Conservation (phyloP, 2,329 filamentous ascomycete species). For the Fusarium scirpi region DNA sequence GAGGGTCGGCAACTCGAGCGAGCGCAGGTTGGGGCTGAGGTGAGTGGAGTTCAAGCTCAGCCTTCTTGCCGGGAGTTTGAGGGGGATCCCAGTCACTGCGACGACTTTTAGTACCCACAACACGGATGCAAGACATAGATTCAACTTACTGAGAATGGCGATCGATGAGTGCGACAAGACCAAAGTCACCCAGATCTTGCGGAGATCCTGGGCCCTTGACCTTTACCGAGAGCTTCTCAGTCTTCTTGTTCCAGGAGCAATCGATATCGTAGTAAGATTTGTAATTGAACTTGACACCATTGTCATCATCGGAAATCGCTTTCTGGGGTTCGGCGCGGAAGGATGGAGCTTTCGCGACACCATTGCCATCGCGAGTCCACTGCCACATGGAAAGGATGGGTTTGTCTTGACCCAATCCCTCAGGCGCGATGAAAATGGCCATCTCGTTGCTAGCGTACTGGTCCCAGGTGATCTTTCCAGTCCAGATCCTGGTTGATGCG, state of each 20-base stretch:
- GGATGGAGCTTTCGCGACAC: slow-evolving; percentile 2
- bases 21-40: slow-evolving; percentile 28
- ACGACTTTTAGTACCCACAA: background rate
- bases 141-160: slow-evolving; percentile 24
- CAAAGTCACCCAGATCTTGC: slow-evolving; percentile 12
- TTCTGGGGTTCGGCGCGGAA: slow-evolving; percentile 17
- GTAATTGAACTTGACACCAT: slow-evolving; percentile 19
- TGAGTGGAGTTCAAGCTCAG: slow-evolving; percentile 25
- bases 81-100: slow-evolving; percentile 23
- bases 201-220: background rate
- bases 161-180: slow-evolving; percentile 19
- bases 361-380: slow-evolving; percentile 3
- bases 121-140: fast-evolving
- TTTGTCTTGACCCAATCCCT: slow-evolving; percentile 32
- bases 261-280: slow-evolving; percentile 25
- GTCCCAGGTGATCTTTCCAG: slow-evolving; percentile 31
- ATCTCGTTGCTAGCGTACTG: slow-evolving; percentile 18
- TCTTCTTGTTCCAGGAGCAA: slow-evolving; percentile 29
- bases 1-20: slow-evolving; percentile 4
- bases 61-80: background rate
- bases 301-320: background rate
- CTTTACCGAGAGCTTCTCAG: slow-evolving; percentile 1
- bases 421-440: slow-evolving; percentile 29
- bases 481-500: slow-evolving; percentile 22
- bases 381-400: slow-evolving; percentile 33